Base-by-base conservation (phyloP, 768 basidiomycete species). In the Tricholoma matsutake region DNA sequence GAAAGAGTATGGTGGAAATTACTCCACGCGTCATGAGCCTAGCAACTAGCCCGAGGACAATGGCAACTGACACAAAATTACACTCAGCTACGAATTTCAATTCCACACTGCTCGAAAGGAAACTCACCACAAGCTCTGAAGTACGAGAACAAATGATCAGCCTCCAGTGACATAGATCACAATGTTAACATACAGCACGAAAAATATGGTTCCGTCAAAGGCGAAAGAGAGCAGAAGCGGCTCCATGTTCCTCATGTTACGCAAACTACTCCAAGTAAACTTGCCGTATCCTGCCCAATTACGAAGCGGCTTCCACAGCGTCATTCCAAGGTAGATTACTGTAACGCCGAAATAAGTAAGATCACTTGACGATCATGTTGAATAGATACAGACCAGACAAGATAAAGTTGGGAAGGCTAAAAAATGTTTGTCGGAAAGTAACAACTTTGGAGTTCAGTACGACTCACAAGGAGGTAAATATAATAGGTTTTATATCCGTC, bases 261-360 rank as follows among this genome's bases (percentile, higher is more conserved):
- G 8, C n/a, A 43, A 10, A 29, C 22, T n/a, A 6, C 37, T 20
- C 56, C 56, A 57, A 1, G 41, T n/a, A 2, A 43, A 16, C 56
- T 32, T 45, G 4, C 56, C 56, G 13, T 57, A 57, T 14, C 45
- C 6, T 31, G 32, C 3, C 8, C 45, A 41, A 45, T 57, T 57
- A 13, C 31, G 41, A 13, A 57, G 5, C 56, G 45, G 11, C 37
- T 45, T 57, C 41, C 45, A 14, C 11, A 57, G n/a, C 34, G 56
- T 57, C 56, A 57, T 43, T 10, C 32, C 56, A 29, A 57, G 56
- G 20, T 45, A 57, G 39, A 45, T 3, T 7, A 45, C 56, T 57
- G n/a, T 18, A 25, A 25, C 22, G 3, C 22, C 22, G 3, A 25
- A 25, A 3, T 25, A 25, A 25, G 22, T 25, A 3, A 25, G 22